Evolutionary conservation across 352 stramenopile genomes (phyloP), one percentile per base, ranked within the genome.

Genomic region (Plasmopara muralis): DNA sequence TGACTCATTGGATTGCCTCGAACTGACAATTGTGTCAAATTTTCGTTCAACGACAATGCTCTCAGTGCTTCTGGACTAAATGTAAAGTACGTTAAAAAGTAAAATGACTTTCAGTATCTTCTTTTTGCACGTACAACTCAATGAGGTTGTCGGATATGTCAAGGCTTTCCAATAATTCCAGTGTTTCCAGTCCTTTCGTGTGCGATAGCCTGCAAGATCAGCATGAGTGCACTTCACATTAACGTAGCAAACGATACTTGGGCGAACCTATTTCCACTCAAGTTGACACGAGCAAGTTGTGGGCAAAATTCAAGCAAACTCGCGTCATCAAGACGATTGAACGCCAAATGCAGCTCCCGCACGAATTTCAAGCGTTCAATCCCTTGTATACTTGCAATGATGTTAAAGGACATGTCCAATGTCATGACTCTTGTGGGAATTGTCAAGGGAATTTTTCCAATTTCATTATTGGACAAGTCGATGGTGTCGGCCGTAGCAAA

Each of bases 131-230:
- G 50, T 73, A 87, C 80, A 68, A 67, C 46, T 88, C 77, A 34
- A 90, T 86, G 38, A 90, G 68, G 43, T 90, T 88, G 37, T 90
- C 80, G 0, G 77, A 88, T 4, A 90, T 43, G 14, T 88, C 74
- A 30, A 90, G 43, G 42, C 74, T 67, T 43, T 87, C 72, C n/a
- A 90, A 63, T 12, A 47, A 63, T 7, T 65, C 54, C 1, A 90
- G 74, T 41, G 72, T 74, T 60, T 90, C 80, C n/a, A 90, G 60
- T 2, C 80, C 80, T 59, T 66, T 72, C 3, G 77, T 86, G 52
- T 70, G 78, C 43, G 70, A 69, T 5, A 88, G 53, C 13, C 74
- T 85, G 39, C 15, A 42, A 9, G 38, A 31, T 0, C 44, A 35
- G 9, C 20, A 34, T 63, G 41, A 48, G 40, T 29, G 18, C 16